A percentile compares a stretch with the other conserved stretches of the same genome.
phyloP scores from a whole-genome alignment of 768 basidiomycete genomes.

The Clavaria fumosa region DNA sequence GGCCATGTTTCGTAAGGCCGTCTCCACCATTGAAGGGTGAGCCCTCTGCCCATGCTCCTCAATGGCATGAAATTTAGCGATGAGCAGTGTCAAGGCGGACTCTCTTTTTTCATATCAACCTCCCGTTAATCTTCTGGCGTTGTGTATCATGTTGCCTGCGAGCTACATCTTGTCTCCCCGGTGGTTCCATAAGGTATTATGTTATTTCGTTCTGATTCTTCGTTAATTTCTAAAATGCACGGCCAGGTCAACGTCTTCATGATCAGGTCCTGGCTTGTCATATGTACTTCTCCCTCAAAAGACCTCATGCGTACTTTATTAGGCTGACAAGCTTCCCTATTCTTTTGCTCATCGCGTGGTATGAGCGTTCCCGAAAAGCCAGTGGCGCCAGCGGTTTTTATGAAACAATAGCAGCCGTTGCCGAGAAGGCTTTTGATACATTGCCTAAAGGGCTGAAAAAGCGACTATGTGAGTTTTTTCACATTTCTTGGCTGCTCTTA shows the following conservation, averaged over 20 bases:
- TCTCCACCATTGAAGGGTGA: conserved; percentile 88
- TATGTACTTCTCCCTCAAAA: not conserved
- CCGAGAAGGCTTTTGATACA: conserved; percentile 57
- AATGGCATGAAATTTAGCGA: not conserved
- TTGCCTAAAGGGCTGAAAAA: conserved; percentile 60
- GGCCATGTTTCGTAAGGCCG: conserved; percentile 92
- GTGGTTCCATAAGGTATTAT: conserved; percentile 86
- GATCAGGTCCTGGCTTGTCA: conserved; percentile 39
- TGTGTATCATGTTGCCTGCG: conserved; percentile 75
- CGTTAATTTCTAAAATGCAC: not conserved
- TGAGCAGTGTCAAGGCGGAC: conserved; percentile 66
- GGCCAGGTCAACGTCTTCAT: conserved; percentile 71
- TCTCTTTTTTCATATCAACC: conserved; percentile 89
- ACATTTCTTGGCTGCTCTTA: not conserved
- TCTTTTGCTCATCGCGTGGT: conserved; percentile 62
- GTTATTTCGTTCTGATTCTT: conserved; percentile 9
- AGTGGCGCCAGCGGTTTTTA: conserved; percentile 49
- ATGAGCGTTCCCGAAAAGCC: conserved; percentile 72
- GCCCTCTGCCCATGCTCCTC: not conserved
- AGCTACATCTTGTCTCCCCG: conserved; percentile 80
- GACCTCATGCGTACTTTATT: conserved; percentile 3
- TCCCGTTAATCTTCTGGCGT: conserved; percentile 78
- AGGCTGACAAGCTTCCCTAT: conserved; percentile 78
- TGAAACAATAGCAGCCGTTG: conserved; percentile 52
- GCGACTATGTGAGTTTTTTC: conserved; percentile 40